Base-by-base conservation (phyloP, 1,284 basidiomycete genomes). In the Anthracocystis panici-leucophaei region DNA sequence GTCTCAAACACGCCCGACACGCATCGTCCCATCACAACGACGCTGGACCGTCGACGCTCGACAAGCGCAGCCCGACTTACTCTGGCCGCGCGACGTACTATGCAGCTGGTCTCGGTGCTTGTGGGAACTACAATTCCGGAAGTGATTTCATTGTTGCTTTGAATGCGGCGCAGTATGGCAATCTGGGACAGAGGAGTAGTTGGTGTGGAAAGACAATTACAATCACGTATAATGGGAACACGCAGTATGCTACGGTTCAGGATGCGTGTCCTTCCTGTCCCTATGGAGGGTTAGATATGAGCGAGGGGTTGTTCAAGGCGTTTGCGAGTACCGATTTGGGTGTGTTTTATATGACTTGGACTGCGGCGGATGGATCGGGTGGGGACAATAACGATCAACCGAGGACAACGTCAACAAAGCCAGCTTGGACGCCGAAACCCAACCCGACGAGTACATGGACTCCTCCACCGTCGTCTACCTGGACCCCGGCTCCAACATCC, bases 251-350 rank as follows among this genome's bases (percentile, higher is more conserved):
- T 0, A 87, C 84, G 6, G 89, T 94, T 70, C 87, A 88, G 77
- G 92, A 93, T 82, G 87, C 70, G 89, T 93, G 92, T 83, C 89
- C 89, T 55, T 89, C 88, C n/a, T 94, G 93, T 82, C 90, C 90
- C 1, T 88, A 86, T 46, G 90, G 89, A 25, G 92, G 89, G 23
- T 88, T 96, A 56, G 94, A 97, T 87, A 88, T 95, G 72, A 91
- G 91, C n/a, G 82, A 85, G 4, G 89, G 90, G 35, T 89, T 97
- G 42, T 97, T 97, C 87, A 41, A 20, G 12, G 59, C 65, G 7
- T 73, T 81, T 38, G 65, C 67, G 4, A 74, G 60, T 57, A 35
- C 75, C 3, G 57, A 29, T 29, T 25, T 57, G 8, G 80, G 80
- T 33, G 69, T 77, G 18, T 78, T 82, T 51, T 52, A 81, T 18